Percentiles rank a stretch among this genome's conserved stretches.
phyloP scores from a whole-genome alignment of 306 rosid genomes.

The Dalbergia oliveri region DNA sequence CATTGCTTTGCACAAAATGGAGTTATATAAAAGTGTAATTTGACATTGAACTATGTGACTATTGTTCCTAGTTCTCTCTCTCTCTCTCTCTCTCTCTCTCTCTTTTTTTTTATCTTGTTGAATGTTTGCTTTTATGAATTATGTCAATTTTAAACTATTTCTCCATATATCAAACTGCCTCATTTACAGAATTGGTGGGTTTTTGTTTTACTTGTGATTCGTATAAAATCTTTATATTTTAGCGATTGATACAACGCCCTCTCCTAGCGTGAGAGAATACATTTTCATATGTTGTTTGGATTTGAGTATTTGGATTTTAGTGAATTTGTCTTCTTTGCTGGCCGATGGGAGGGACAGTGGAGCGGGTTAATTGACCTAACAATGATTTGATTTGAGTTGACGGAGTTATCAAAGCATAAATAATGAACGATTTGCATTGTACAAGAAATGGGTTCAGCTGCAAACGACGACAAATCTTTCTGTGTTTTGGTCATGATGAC shows the following conservation, averaged over 20 bases:
- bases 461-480: neutral
- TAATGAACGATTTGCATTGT: neutral
- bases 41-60: conserved; percentile 1
- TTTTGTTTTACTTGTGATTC: neutral
- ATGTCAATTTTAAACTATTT: conserved; percentile 13
- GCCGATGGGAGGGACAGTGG: neutral
- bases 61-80: conserved; percentile 19
- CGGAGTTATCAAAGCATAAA: neutral
- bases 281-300: neutral
- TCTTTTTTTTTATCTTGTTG: conserved; percentile 1
- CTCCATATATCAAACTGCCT: neutral
- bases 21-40: conserved; percentile 20
- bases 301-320: neutral
- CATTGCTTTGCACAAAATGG: conserved; percentile 40
- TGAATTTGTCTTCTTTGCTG: neutral
- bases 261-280: neutral
- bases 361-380: neutral
- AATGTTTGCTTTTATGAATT: conserved; percentile 29
- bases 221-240: neutral
- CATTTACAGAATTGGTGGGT: neutral
- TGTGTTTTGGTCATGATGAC: neutral
- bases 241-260: neutral
- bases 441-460: neutral
- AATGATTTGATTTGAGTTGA: neutral
- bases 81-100: neutral